Evolutionary conservation across 805 yeast genomes (phyloP).

Genomic region (Candida maris): DNA sequence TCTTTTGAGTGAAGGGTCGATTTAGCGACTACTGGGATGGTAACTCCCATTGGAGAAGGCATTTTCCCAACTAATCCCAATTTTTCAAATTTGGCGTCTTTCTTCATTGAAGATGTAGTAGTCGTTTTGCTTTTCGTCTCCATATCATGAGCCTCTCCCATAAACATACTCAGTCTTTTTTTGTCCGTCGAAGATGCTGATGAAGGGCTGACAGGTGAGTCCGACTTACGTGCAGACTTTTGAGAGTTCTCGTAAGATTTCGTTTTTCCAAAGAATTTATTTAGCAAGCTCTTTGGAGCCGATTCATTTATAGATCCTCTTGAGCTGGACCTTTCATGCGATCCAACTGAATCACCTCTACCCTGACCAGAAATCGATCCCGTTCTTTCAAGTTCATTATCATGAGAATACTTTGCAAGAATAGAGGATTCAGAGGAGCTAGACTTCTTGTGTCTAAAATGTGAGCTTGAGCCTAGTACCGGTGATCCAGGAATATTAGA

Average conservation of each 20-base stretch:
- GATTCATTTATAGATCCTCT: conserved; percentile 28
- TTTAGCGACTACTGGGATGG: conserved; percentile 31
- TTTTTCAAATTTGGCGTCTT: conserved; percentile 28
- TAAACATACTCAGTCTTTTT: conserved; percentile 14
- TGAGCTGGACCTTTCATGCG: conserved; percentile 26
- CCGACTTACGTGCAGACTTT: conserved; percentile 10
- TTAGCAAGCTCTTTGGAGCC: conserved; percentile 28
- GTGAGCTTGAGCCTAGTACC: conserved; percentile 41
- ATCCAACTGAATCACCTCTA: conserved; percentile 7
- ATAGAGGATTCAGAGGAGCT: conserved; percentile 55
- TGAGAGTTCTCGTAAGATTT: conserved; percentile 14
- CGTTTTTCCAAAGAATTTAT: conserved; percentile 29
- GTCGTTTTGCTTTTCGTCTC: conserved; percentile 5
- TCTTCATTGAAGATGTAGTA: conserved; percentile 8
- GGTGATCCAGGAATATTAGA: conserved; percentile 30
- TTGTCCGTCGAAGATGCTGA: conserved; percentile 18
- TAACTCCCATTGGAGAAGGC: conserved; percentile 32
- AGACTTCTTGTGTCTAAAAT: conserved; percentile 63
- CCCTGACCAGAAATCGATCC: conserved; percentile 6
- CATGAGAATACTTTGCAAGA: conserved; percentile 33
- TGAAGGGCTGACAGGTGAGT: conserved; percentile 28
- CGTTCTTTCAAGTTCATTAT: conserved; percentile 9
- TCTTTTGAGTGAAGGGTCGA: conserved; percentile 22
- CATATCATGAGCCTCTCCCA: conserved; percentile 11
- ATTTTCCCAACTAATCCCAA: conserved; percentile 33